phyloP scores from a whole-genome alignment of 2,329 filamentous ascomycete species.

The Ophiostoma quercus region DNA sequence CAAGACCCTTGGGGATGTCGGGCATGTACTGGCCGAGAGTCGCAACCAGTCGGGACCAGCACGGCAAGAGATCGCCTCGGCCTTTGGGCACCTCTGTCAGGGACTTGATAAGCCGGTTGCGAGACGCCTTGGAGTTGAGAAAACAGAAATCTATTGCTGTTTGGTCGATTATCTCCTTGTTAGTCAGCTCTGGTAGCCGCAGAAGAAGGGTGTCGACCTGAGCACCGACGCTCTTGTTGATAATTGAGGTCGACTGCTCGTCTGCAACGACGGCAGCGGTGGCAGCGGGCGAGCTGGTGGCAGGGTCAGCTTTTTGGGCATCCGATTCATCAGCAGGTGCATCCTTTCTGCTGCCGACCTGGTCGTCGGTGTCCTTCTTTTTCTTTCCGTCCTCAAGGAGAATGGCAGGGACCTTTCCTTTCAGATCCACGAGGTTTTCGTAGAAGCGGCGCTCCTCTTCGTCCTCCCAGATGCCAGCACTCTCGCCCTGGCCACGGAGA shows the following conservation, averaged over 20 bases:
- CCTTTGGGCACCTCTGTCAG: slow-evolving; percentile 93
- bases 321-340: slow-evolving; percentile 29
- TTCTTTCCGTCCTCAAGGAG: slow-evolving; percentile 92
- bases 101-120: slow-evolving; percentile 88
- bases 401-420: slow-evolving; percentile 91
- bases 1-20: slow-evolving; percentile 86
- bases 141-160: slow-evolving; percentile 96
- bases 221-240: slow-evolving; percentile 94
- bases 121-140: slow-evolving; percentile 94
- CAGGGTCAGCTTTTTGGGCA: slow-evolving; percentile 36
- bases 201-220: slow-evolving; percentile 89
- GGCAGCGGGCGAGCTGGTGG: not conserved
- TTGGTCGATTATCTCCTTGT: slow-evolving; percentile 86
- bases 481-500: slow-evolving; percentile 80
- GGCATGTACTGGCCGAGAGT: slow-evolving; percentile 91
- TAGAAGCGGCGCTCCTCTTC: slow-evolving; percentile 98
- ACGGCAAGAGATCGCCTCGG: slow-evolving; percentile 80
- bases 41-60: slow-evolving; percentile 87
- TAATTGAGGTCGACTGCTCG: slow-evolving; percentile 87
- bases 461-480: slow-evolving; percentile 95
- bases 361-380: slow-evolving; percentile 86
- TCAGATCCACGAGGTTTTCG: slow-evolving; percentile 90
- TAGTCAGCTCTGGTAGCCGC: slow-evolving; percentile 83
- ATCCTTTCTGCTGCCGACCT: slow-evolving; percentile 66
- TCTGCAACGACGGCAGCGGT: slow-evolving; percentile 48